phyloP scores from a whole-genome alignment of 441 rosid species.

The Biscutella laevigata region DNA sequence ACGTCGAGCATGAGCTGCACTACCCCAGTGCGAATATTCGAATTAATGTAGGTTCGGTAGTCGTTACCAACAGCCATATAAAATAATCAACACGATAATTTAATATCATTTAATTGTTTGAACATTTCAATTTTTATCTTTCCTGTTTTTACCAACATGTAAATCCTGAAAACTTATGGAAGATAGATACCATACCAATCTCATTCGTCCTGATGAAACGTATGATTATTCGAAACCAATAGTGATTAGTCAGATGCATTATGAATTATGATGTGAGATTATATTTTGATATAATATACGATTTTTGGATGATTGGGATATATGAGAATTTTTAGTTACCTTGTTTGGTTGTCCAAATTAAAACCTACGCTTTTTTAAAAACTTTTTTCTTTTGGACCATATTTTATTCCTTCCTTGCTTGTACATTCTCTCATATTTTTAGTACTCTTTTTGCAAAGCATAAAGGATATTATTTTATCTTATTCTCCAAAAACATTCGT shows the following conservation, averaged over 20 bases:
- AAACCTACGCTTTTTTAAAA: too few species aligned
- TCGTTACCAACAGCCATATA: slow-evolving; percentile 29
- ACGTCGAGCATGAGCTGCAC: slow-evolving; percentile 27
- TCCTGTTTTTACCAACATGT: too few species aligned
- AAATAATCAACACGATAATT: not conserved
- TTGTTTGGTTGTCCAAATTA: slow-evolving; percentile 23
- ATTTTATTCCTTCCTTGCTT: slow-evolving; percentile 21
- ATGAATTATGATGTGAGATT: too few species aligned
- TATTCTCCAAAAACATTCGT: slow-evolving; percentile 6
- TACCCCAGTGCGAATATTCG: slow-evolving; percentile 24
- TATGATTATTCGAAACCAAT: too few species aligned
- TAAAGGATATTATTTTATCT: not conserved
- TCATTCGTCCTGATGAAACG: too few species aligned
- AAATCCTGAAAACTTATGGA: too few species aligned
- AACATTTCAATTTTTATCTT: too few species aligned
- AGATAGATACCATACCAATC: too few species aligned
- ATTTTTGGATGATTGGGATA: slow-evolving; percentile 7
- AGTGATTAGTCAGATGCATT: too few species aligned
- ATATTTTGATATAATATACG: too few species aligned
- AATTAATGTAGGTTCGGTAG: slow-evolving; percentile 14
- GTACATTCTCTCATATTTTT: slow-evolving; percentile 1
- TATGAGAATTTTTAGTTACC: slow-evolving; percentile 20
- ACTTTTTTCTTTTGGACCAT: too few species aligned
- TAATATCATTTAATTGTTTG: too few species aligned
- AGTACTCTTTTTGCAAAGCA: slow-evolving; percentile 7